phyloP scores from a whole-genome alignment of 1,284 basidiomycete genomes.

The Somion occarium region DNA sequence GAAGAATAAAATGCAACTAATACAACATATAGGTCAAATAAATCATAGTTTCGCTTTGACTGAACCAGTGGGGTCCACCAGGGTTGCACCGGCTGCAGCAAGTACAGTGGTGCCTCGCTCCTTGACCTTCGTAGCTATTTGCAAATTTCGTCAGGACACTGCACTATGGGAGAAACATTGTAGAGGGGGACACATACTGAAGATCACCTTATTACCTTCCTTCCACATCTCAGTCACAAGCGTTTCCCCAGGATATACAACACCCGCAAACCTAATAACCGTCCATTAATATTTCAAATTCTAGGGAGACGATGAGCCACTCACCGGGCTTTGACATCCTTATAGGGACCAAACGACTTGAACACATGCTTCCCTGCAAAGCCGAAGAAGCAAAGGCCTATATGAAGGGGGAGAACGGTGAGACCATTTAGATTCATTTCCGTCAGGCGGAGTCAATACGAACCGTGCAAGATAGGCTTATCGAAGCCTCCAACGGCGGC shows the following conservation, averaged over 20 bases:
- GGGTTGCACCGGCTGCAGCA: constrained; percentile 72
- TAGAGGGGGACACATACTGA: constrained; percentile 52
- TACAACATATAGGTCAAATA: background rate
- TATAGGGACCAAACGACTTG: constrained; percentile 81
- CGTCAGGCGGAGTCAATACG: background rate
- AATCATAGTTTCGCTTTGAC: constrained; percentile 59
- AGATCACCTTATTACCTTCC: constrained; percentile 88
- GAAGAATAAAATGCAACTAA: background rate
- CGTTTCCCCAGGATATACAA: constrained; percentile 95
- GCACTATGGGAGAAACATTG: constrained; percentile 1
- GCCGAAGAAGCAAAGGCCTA: constrained; percentile 89
- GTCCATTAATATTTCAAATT: background rate
- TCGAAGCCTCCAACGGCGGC: constrained; percentile 94
- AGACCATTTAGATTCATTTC: too few species aligned
- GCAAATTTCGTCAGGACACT: constrained; percentile 4
- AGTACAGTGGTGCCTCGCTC: constrained; percentile 70
- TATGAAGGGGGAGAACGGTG: constrained; percentile 7
- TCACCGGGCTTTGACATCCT: constrained; percentile 95
- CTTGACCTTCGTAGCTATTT: constrained; percentile 70
- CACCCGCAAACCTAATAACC: constrained; percentile 68
- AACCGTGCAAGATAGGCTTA: constrained; percentile 79
- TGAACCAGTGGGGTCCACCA: constrained; percentile 33
- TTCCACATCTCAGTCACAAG: constrained; percentile 98
- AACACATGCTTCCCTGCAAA: constrained; percentile 93
- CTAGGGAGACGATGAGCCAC: constrained; percentile 19